These are phyloP conservation scores for Fusarium anguioides DNA, from an alignment of 2,329 filamentous ascomycete genomes.

Conservation along the genomic window DNA sequence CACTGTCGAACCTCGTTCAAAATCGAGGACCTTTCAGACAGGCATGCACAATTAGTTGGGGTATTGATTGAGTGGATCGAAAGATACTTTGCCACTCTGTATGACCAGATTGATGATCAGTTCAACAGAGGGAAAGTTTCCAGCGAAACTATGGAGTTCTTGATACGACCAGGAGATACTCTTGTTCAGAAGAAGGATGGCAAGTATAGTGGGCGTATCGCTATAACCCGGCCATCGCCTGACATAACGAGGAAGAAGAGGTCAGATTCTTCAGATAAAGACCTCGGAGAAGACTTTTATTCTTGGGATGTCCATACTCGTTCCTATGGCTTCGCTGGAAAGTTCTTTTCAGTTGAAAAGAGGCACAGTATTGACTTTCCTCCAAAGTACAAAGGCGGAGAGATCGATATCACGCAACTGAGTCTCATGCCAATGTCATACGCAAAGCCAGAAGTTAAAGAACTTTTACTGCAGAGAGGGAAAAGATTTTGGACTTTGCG, in stretches of 20 bases:
- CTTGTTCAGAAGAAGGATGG: neutral
- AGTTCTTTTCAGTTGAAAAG: neutral
- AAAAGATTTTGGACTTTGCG: slow-evolving; percentile 1
- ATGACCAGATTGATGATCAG: neutral
- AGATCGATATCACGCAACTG: neutral
- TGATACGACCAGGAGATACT: neutral
- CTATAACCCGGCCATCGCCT: neutral
- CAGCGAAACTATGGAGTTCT: neutral
- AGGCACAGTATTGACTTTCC: neutral
- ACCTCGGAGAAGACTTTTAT: rapidly evolving
- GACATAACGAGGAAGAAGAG: neutral
- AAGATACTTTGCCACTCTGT: neutral
- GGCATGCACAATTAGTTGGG: neutral
- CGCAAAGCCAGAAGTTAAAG: neutral
- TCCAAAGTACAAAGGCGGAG: neutral
- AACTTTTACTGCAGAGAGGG: neutral
- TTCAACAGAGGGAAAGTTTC: slow-evolving; percentile 1
- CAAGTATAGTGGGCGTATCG: neutral
- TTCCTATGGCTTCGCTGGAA: neutral
- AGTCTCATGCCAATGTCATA: neutral
- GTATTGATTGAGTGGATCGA: slow-evolving; percentile 9
- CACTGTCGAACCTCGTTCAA: slow-evolving; percentile 1
- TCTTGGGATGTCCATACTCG: neutral
- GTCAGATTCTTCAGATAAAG: neutral
- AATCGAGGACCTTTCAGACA: neutral